phyloP scores from a whole-genome alignment of 768 basidiomycete species.

The Paxillus rubicundulus region DNA sequence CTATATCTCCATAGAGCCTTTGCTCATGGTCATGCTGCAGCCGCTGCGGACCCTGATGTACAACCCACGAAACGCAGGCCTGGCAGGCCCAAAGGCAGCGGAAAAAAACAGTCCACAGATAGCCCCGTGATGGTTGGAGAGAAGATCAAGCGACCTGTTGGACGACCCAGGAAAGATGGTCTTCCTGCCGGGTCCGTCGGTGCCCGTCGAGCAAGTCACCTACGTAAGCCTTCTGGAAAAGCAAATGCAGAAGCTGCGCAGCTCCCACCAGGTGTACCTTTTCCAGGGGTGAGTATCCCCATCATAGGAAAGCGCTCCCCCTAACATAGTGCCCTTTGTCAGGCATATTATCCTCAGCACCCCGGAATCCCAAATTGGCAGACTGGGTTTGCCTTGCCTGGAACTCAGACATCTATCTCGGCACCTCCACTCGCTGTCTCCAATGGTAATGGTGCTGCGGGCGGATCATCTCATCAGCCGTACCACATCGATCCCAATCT shows the following conservation, averaged over 20 bases:
- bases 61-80: constrained; percentile 61
- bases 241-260: constrained; percentile 17
- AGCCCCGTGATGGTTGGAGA: constrained; percentile 39
- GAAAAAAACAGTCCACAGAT: constrained; percentile 57
- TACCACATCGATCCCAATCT: constrained; percentile 51
- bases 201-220: constrained; percentile 41
- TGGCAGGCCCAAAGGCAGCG: constrained; percentile 77
- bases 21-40: constrained; percentile 1
- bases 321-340: constrained; percentile 3
- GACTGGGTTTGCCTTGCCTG: constrained; percentile 28
- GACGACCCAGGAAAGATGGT: constrained; percentile 78
- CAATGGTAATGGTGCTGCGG: constrained; percentile 13
- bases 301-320: too few relatives aligned
- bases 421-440: constrained; percentile 37
- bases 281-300: constrained; percentile 26
- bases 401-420: constrained; percentile 25
- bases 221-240: constrained; percentile 39
- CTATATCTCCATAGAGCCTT: background rate
- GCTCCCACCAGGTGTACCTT: constrained; percentile 28
- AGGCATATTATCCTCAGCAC: constrained; percentile 34
- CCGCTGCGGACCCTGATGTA: constrained; percentile 27
- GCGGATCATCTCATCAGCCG: constrained; percentile 22
- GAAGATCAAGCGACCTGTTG: constrained; percentile 75
- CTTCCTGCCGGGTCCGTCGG: constrained; percentile 72
- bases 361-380: constrained; percentile 32